These are phyloP conservation scores for Neckera pumila DNA, from an alignment of 225 moss, liverwort and hornwort genomes.

Conservation along the genomic window DNA sequence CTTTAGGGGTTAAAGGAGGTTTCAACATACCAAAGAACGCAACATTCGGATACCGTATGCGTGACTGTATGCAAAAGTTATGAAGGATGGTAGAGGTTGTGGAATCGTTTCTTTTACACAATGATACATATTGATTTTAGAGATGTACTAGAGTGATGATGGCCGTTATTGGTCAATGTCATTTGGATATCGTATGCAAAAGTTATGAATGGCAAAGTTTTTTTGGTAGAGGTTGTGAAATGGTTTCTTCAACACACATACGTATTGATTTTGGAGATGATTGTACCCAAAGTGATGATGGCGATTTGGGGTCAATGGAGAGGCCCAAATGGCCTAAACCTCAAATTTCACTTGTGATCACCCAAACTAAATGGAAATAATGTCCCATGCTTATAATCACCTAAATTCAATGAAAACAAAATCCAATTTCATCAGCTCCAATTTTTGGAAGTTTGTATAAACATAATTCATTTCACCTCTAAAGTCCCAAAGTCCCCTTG, in stretches of 20 bases:
- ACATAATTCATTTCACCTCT: not conserved
- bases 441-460: too few species aligned
- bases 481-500: not conserved
- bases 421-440: not conserved
- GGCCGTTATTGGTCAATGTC: too few species aligned
- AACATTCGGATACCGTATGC: too few species aligned
- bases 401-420: not conserved
- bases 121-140: too few species aligned
- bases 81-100: not conserved
- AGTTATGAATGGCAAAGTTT: too few species aligned
- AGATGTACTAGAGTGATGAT: too few species aligned
- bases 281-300: not conserved
- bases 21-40: too few species aligned
- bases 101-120: not conserved
- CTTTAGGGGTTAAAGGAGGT: too few species aligned
- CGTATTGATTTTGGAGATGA: not conserved
- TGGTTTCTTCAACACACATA: not conserved
- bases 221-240: not conserved
- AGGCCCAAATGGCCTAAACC: fast-evolving
- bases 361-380: fast-evolving
- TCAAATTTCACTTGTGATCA: not conserved
- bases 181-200: too few species aligned
- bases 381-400: not conserved
- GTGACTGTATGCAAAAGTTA: too few species aligned
- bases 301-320: fast-evolving